phyloP scores from a whole-genome alignment of 2,329 filamentous ascomycete species.

The Helotiales sp. region DNA sequence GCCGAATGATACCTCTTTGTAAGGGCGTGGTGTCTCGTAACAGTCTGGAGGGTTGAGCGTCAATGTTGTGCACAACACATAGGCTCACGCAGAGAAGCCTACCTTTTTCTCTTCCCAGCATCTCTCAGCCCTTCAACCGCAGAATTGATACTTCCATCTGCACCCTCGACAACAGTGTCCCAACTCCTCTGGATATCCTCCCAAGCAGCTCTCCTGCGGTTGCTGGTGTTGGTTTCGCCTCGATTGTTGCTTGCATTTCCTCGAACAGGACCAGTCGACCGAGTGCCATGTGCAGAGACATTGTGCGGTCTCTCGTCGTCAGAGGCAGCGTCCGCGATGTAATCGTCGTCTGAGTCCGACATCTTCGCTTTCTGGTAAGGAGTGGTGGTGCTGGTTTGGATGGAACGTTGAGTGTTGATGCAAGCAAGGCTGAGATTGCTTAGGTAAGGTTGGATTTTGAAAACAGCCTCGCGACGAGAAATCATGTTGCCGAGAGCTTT shows the following conservation, averaged over 20 bases:
- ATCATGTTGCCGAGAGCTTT: neutral
- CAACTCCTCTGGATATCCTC: slow-evolving; percentile 70
- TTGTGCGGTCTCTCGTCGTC: slow-evolving; percentile 60
- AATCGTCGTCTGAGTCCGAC: slow-evolving; percentile 77
- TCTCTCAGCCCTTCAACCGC: slow-evolving; percentile 76
- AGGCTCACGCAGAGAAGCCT: slow-evolving; percentile 30
- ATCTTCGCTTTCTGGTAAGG: slow-evolving; percentile 48
- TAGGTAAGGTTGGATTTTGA: neutral
- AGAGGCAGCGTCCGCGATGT: slow-evolving; percentile 64
- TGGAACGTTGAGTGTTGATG: neutral
- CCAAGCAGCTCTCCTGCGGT: slow-evolving; percentile 61
- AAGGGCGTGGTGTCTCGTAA: slow-evolving; percentile 93
- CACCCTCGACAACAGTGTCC: slow-evolving; percentile 78
- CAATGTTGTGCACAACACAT: slow-evolving; percentile 4
- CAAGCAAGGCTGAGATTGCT: slow-evolving; percentile 17
- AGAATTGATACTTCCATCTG: slow-evolving; percentile 76
- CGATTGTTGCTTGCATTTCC: slow-evolving; percentile 37
- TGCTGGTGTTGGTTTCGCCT: slow-evolving; percentile 41
- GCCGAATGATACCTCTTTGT: slow-evolving; percentile 96
- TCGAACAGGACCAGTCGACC: slow-evolving; percentile 39
- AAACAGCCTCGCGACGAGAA: neutral
- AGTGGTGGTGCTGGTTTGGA: neutral
- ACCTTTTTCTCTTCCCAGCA: slow-evolving; percentile 79
- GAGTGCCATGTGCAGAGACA: slow-evolving; percentile 39
- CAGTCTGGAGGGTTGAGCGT: slow-evolving; percentile 56